Evolutionary conservation across 2,329 filamentous ascomycete genomes (phyloP), one percentile per base, ranked within the genome.

Genomic region (Gaeumannomyces sp.): DNA sequence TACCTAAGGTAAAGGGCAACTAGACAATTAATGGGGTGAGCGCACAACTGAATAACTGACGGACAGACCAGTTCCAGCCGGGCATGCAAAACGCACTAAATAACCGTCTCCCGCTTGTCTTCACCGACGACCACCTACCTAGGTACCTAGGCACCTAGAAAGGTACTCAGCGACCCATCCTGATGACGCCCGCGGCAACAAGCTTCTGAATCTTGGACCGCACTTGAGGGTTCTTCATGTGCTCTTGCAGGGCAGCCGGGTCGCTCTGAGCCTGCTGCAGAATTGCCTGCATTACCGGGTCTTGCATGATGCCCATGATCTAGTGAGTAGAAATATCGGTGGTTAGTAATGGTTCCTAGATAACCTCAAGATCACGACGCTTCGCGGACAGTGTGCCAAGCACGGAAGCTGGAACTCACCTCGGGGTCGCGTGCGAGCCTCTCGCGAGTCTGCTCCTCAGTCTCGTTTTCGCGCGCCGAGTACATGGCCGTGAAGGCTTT

Each of bases 231-330:
- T 98, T 99, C 82, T 89, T 91, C 91, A 99, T 97, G 79, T 99
- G 96, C 77, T 99, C 94, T 75, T 96, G 90, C 68, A 99, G 85
- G 60, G 95, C 95, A 61, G 90, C 90, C 25, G 95, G 95, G 73
- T 99, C 91, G 64, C 87, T 88, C 83, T 98, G 96, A 60, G 95
- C 95, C 80, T 99, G 95, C 77, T 98, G 93, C 65, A 98, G 86
- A 70, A 97, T 97, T 70, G 90, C 90, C 80, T 99, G 93, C 94
- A 99, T 98, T 74, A 99, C 89, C 22, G 95, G 95, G 74, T 99
- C 95, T 77, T 93, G 89, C 79, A 98, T 91, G 73, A 97, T 94
- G 68, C 82, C 78, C 85, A 96, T 91, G 75, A 98, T 97, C 88
- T 83, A 71, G 58, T 13, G 27, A 8, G 25, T 27, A 50, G 2